These are phyloP conservation scores for Neurospora crassa DNA, from an alignment of 2,329 filamentous ascomycete genomes.

Conservation along the genomic window DNA sequence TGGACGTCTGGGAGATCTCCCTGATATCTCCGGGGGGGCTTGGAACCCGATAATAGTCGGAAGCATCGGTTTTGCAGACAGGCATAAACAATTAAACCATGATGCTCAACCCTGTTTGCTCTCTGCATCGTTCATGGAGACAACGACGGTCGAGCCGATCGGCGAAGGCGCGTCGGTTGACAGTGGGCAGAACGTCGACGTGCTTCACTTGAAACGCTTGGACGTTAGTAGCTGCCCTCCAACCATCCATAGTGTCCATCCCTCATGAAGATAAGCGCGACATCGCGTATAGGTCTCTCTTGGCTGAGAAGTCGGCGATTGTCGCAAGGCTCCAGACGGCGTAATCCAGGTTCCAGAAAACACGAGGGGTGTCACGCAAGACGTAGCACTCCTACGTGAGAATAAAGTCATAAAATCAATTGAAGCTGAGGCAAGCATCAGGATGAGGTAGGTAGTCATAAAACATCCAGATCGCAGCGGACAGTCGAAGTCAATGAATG, in stretches of 20 bases:
- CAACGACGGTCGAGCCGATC: background rate
- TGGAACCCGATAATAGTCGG: background rate
- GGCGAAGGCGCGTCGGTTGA: background rate
- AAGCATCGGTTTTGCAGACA: background rate
- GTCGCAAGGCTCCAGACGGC: background rate
- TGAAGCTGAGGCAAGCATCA: background rate
- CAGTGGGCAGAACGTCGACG: background rate
- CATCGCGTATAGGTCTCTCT: background rate
- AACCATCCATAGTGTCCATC: background rate
- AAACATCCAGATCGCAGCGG: background rate
- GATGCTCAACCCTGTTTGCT: background rate
- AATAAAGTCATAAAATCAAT: background rate
- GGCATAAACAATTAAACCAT: background rate
- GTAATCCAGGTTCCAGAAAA: background rate
- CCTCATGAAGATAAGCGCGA: background rate
- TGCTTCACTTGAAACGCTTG: background rate
- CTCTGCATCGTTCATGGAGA: background rate
- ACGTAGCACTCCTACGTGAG: background rate
- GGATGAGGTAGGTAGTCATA: background rate
- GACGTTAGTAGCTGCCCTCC: background rate
- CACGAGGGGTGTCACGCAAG: background rate
- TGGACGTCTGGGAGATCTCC: background rate
- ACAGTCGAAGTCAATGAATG: background rate
- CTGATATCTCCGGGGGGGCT: background rate
- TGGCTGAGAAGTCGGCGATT: background rate